Evolutionary conservation across 2,329 filamentous ascomycete genomes (phyloP).

Genomic region (Pyricularia pennisetigena): DNA sequence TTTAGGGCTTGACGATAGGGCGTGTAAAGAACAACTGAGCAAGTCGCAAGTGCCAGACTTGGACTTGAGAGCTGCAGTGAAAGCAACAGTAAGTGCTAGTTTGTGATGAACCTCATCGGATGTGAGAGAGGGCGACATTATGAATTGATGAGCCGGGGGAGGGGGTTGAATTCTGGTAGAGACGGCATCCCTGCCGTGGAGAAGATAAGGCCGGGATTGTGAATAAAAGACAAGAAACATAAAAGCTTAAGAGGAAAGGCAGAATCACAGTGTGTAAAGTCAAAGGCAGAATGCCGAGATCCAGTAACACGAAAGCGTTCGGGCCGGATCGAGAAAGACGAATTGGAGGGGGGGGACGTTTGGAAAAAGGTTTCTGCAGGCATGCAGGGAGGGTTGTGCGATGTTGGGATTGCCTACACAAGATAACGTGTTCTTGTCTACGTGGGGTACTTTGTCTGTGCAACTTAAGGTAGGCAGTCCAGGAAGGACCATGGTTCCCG

Average conservation of each 20-base stretch:
- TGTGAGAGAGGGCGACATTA: not conserved
- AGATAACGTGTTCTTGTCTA: no score
- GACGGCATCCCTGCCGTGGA: not conserved
- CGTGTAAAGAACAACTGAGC: not conserved
- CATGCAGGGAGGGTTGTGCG: not conserved
- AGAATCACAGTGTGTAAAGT: not conserved
- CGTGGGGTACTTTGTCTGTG: no score
- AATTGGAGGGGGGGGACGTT: not conserved
- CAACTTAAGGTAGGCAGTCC: no score
- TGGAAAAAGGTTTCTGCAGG: not conserved
- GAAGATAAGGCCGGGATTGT: not conserved
- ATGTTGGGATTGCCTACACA: not conserved
- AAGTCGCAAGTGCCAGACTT: not conserved
- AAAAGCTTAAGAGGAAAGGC: not conserved
- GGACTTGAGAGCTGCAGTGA: not conserved
- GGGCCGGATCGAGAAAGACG: not conserved
- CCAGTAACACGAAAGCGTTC: not conserved
- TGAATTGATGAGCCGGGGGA: not conserved
- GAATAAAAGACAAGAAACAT: not conserved
- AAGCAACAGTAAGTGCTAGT: not conserved
- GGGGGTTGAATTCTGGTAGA: not conserved
- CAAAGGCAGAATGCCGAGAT: not conserved
- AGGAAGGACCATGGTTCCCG: no score
- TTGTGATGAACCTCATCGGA: not conserved
- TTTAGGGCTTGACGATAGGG: not conserved